These are phyloP conservation scores for Rubia yunnanensis DNA, from an alignment of 257 asterid species.

Conservation along the genomic window DNA sequence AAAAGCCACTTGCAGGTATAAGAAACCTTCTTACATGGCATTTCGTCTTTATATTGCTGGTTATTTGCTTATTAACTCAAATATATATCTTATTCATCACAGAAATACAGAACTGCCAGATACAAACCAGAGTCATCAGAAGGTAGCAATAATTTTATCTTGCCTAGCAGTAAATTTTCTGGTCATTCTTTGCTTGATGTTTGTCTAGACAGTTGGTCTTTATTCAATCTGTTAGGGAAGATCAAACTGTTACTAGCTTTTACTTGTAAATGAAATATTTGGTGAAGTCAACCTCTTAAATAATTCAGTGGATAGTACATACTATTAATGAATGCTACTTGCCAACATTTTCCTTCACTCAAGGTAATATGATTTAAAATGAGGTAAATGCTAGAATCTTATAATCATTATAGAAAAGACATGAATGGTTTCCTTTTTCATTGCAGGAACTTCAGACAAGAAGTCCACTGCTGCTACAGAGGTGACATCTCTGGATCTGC, in stretches of 20 bases:
- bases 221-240: background rate
- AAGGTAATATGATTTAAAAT: background rate
- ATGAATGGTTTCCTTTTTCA: slow-evolving; percentile 4
- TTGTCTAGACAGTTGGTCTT: background rate
- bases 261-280: background rate
- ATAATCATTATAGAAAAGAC: background rate
- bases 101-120: slow-evolving; percentile 83
- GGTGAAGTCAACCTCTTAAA: background rate
- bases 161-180: background rate
- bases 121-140: slow-evolving; percentile 67
- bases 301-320: background rate
- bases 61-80: background rate
- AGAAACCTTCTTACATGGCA: background rate
- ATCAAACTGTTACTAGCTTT: background rate
- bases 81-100: slow-evolving; percentile 23
- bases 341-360: background rate
- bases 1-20: slow-evolving; percentile 86
- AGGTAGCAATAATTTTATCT: slow-evolving; percentile 33
- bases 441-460: slow-evolving; percentile 46
- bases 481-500: slow-evolving; percentile 47
- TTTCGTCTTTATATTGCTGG: background rate
- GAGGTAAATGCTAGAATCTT: background rate
- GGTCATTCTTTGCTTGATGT: background rate
- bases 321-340: background rate
- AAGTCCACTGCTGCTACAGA: slow-evolving; percentile 39